Conservation (phyloP, 352 stramenopile species). For the Phytophthora cajani region DNA sequence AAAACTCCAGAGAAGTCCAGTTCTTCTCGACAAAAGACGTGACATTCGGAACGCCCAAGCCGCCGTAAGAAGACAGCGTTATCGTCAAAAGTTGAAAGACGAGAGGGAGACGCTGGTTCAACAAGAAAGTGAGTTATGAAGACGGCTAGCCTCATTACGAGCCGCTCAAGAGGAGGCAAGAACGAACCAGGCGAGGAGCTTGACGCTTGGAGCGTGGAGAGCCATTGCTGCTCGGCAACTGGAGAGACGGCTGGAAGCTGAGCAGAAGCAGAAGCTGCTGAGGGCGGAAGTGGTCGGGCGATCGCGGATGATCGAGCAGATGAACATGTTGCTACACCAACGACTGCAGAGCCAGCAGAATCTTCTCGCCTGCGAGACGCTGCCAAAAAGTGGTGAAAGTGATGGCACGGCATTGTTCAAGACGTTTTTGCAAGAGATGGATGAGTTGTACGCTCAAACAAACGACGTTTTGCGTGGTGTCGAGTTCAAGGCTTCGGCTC, state of each 20-base stretch:
- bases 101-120: slow-evolving; percentile 15
- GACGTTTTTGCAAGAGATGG: slow-evolving; percentile 6
- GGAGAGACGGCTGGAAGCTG: slow-evolving; percentile 17
- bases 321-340: slow-evolving; percentile 11
- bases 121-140: slow-evolving; percentile 7
- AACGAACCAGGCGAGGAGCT: not conserved
- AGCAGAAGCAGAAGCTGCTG: slow-evolving; percentile 16
- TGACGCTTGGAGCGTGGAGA: slow-evolving; percentile 12
- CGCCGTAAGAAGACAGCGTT: slow-evolving; percentile 8
- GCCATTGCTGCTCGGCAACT: slow-evolving; percentile 22
- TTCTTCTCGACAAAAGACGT: slow-evolving; percentile 8
- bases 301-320: slow-evolving; percentile 12
- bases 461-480: slow-evolving; percentile 15
- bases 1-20: not conserved
- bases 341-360: not conserved
- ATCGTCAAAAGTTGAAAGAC: slow-evolving; percentile 27
- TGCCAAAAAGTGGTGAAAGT: not conserved
- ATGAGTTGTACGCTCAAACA: slow-evolving; percentile 13
- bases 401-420: slow-evolving; percentile 2
- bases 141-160: not conserved
- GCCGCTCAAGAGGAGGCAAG: not conserved
- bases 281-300: slow-evolving; percentile 9
- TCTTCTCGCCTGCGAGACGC: slow-evolving; percentile 2
- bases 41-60: slow-evolving; percentile 27
- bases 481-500: slow-evolving; percentile 1